Evolutionary conservation across 108 stramenopile genomes (phyloP), one percentile per base, ranked within the genome.

Genomic region (Thalassiosira profunda): DNA sequence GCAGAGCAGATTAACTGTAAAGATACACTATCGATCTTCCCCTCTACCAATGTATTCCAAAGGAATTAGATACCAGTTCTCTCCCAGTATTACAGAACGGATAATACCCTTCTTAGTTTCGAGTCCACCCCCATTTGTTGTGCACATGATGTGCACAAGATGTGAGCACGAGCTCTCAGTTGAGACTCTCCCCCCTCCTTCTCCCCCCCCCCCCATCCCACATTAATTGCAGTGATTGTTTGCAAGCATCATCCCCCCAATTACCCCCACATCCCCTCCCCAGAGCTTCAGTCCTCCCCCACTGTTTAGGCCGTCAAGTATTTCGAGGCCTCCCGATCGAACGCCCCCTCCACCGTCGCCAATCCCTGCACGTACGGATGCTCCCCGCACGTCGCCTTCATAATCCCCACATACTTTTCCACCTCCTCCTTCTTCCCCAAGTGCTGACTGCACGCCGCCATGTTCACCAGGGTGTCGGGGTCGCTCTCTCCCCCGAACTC

Each of bases 401-500:
- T 64, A 14, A 86, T 61, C 57, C 46, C 65, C 35, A 72, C 40
- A 78, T 74, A 83, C 18, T 51, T 36, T 7, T 74, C 58, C 47
- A 65, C 17, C 21, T 81, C 66, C 60, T 49, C 76, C 60, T 60
- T 86, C 81, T 79, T 91, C 70, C 84, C 87, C 71, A 95, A 71
- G 48, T 98, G 91, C 47, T 95, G 86, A 43, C 53, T 81, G 68
- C 89, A 93, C 26, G 91, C 89, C 52, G 98, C 84, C 49, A 96
- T 53, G 68, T 99, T 99, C 51, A 96, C 81, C 63, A 99, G 70
- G 12, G 96, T 89, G 66, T 99, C 98, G 5, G 88, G 72, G 67
- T 93, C 81, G 44, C 72, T 74, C 21, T 53, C 51, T 25, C 85
- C 88, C 30, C 58, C 52, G 46, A 84, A 75, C 63, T 90, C 91